Evolutionary conservation across 108 stramenopile genomes (phyloP), one percentile per base, ranked within the genome.

Genomic region (Phaeodactylum tricornutum): DNA sequence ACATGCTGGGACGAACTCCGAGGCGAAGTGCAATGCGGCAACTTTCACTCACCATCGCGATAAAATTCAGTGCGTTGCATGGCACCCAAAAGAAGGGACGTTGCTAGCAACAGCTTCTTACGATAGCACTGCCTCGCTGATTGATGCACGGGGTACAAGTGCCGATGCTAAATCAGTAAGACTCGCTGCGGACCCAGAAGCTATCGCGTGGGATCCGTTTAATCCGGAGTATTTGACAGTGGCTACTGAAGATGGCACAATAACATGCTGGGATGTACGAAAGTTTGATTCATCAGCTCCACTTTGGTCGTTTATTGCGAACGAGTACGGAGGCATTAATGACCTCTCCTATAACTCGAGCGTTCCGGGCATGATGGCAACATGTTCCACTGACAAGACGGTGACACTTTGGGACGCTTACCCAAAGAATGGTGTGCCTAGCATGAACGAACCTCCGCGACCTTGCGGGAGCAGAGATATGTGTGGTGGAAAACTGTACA

Each of bases 31-130:
- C 49, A 53, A 68, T 42, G 81, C 90, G 17, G 64, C 72, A 5
- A 95, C 97, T 12, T 77, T 92, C 45, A 79, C 72, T 16, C 96
- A 99, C 63, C 99, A 99, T 62, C 67, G 48, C 22, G 94, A 88
- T 62, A 98, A 98, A 75, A 97, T 99, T 33, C 90, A 94, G 60
- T 81, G 84, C 5, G 80, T 98, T 34, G 50, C 72, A 31, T 98
- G 93, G 92, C 93, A 96, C 74, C 91, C 92, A 14, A 50, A 68
- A 15, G 97, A 95, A 53, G 90, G 89, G 2, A 88, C 88, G n/a
- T 50, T 95, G 0, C 66, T 98, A 3, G 93, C 92, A 2, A 87
- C 94, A 6, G 96, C 90, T 14, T 77, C 83, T 27, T 93, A 81
- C 61, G 96, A 98, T 72, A 58, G 84, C 22, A 84, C 69, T 43